Percentiles rank a stretch among this genome's conserved stretches.
These are phyloP conservation scores for Cyphellophora europaea DNA, from an alignment of 2,329 filamentous ascomycete species.

Conservation along the genomic window DNA sequence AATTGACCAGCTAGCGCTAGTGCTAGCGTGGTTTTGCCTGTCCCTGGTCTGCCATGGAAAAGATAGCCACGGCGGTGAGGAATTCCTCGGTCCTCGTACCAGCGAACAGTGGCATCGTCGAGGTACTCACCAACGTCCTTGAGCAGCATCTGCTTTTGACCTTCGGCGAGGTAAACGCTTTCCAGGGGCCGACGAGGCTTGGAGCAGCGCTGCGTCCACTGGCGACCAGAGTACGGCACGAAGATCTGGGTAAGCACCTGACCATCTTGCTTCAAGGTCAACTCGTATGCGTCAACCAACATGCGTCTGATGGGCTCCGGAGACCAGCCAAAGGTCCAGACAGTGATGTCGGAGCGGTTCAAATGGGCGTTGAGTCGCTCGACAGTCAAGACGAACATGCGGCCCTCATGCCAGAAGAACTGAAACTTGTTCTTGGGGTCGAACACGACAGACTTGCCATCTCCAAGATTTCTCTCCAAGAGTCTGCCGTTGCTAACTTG, in stretches of 20 bases:
- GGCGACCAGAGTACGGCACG: conserved; percentile 27
- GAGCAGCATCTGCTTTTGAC: conserved; percentile 56
- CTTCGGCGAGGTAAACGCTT: conserved; percentile 63
- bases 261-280: conserved; percentile 28
- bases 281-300: conserved; percentile 34
- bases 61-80: conserved; percentile 69
- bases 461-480: neutral
- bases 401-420: neutral
- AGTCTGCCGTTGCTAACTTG: neutral
- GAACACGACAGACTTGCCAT: neutral
- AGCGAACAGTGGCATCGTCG: conserved; percentile 7
- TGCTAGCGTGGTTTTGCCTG: conserved; percentile 62
- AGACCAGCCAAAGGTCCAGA: conserved; percentile 14
- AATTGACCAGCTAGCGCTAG: conserved; percentile 59
- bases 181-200: conserved; percentile 51
- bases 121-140: conserved; percentile 71
- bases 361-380: neutral
- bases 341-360: neutral
- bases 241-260: neutral
- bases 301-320: conserved; percentile 40
- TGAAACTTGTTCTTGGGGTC: conserved; percentile 1
- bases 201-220: conserved; percentile 8
- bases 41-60: conserved; percentile 66
- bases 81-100: conserved; percentile 39
- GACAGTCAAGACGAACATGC: conserved; percentile 1